Evolutionary conservation across 306 rosid genomes (phyloP), one percentile per base, ranked within the genome.

Genomic region (Arachis stenosperma): DNA sequence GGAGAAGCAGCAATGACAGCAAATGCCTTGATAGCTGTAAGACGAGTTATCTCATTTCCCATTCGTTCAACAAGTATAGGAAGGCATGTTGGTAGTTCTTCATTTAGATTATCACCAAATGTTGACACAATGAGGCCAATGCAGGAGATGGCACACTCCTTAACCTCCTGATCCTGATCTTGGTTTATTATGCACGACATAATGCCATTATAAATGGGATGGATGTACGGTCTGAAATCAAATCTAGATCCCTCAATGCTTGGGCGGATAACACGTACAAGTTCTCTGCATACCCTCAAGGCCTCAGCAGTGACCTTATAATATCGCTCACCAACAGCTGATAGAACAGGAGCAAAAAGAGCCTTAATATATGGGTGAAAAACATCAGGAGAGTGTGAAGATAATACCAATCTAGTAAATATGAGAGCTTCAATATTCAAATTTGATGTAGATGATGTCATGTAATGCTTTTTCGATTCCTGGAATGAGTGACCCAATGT

Each of bases 291-390:
- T 17, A 17, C 17, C 17, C 98, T 88, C 71, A 95, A 85, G 42
- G 99, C 99, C 84, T 95, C 99, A 59, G 99, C 99, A 29, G 99
- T 91, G 77, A 95, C 99, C 88, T 95, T 95, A 84, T 95, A 95
- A 82, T 95, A 95, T 30, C 99, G 98, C 89, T 95, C 99, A 73
- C 92, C 96, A 63, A 95, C 93, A 77, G 99, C 98, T 62, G 98
- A 88, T 69, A 95, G 80, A 84, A 95, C 96, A 74, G 99, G 99
- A 77, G 88, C 86, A 74, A 98, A 95, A 81, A 95, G 17, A 17
- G 17, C 17, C 17, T 17, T 17, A 17, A 17, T 17, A 17, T 17
- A 17, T 17, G 17, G 17, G 76, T 95, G 98, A 78, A 95, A 95
- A 71, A 91, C 99, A 59, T 87, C 83, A n/a, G 99, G 97, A 80